Percentiles rank a stretch among this genome's conserved stretches.
phyloP scores from a whole-genome alignment of 2,329 filamentous ascomycete species.

The Chrysosporium keratinophilum region DNA sequence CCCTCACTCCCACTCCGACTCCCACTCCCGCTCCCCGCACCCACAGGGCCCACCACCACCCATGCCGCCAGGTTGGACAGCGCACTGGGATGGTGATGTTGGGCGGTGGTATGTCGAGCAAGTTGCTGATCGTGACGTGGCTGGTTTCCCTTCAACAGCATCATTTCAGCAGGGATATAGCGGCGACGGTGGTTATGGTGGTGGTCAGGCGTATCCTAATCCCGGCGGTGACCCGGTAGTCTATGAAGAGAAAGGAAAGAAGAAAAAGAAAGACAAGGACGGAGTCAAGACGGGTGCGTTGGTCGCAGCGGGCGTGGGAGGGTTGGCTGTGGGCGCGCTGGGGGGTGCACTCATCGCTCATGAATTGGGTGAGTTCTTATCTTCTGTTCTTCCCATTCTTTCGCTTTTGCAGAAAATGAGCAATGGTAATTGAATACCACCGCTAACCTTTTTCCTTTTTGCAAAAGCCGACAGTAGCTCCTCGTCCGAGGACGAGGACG shows the following conservation, averaged over 20 bases:
- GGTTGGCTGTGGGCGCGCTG: conserved; percentile 1
- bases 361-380: background rate
- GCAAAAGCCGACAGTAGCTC: background rate
- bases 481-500: background rate
- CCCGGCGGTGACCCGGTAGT: background rate
- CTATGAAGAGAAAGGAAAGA: background rate
- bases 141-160: background rate
- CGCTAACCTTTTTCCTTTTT: background rate
- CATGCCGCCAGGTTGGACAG: conserved; percentile 38
- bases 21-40: conserved; percentile 18
- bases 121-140: background rate
- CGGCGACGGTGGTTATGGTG: background rate
- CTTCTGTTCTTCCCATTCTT: background rate
- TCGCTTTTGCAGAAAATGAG: background rate
- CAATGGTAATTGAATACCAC: too few species aligned
- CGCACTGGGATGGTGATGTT: conserved; percentile 34
- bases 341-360: background rate
- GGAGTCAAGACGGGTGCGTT: background rate
- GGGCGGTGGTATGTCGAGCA: conserved; percentile 8
- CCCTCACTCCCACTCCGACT: conserved; percentile 27
- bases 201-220: background rate
- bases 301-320: conserved; percentile 3
- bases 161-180: background rate
- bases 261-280: conserved; percentile 21
- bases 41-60: conserved; percentile 28